Percentiles rank a stretch among this genome's conserved stretches.
Evolutionary conservation across 768 basidiomycete genomes (phyloP).

Genomic region (Boletus reticulatus): DNA sequence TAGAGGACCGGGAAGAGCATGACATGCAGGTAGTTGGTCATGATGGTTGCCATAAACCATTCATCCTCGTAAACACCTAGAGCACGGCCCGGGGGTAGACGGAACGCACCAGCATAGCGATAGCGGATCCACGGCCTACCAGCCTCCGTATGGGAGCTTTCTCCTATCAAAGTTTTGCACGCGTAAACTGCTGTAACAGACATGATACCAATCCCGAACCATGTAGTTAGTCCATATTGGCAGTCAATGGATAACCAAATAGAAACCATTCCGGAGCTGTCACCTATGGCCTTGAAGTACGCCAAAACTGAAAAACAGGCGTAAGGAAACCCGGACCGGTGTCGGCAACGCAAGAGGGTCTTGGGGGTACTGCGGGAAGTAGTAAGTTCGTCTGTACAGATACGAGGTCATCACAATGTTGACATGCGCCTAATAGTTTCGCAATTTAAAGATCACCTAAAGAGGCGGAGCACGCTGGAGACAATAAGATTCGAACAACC

Average conservation of each 20-base stretch:
- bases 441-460: slow-evolving; percentile 35
- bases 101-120: slow-evolving; percentile 35
- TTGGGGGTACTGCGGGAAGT: slow-evolving; percentile 47
- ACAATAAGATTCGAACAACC: slow-evolving; percentile 36
- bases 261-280: slow-evolving; percentile 39
- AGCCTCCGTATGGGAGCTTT: slow-evolving; percentile 45
- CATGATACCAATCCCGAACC: slow-evolving; percentile 41
- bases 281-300: slow-evolving; percentile 43
- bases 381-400: slow-evolving; percentile 46
- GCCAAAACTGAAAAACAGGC: slow-evolving; percentile 34
- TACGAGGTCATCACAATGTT: slow-evolving; percentile 15
- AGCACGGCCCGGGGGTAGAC: neutral
- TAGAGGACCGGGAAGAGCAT: slow-evolving; percentile 46
- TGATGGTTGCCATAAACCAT: slow-evolving; percentile 37
- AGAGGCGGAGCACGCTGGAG: slow-evolving; percentile 39
- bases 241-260: slow-evolving; percentile 36
- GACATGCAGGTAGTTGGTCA: slow-evolving; percentile 39
- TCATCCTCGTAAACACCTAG: slow-evolving; percentile 33
- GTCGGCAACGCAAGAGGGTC: slow-evolving; percentile 40
- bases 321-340: slow-evolving; percentile 40
- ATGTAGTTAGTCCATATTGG: slow-evolving; percentile 39
- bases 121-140: slow-evolving; percentile 31
- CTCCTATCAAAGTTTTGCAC: slow-evolving; percentile 46
- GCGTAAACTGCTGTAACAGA: slow-evolving; percentile 46
- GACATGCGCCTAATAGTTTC: neutral